Evolutionary conservation across 371 early-diverging fungal species (phyloP).

Genomic region (Entomophthora muscae): DNA sequence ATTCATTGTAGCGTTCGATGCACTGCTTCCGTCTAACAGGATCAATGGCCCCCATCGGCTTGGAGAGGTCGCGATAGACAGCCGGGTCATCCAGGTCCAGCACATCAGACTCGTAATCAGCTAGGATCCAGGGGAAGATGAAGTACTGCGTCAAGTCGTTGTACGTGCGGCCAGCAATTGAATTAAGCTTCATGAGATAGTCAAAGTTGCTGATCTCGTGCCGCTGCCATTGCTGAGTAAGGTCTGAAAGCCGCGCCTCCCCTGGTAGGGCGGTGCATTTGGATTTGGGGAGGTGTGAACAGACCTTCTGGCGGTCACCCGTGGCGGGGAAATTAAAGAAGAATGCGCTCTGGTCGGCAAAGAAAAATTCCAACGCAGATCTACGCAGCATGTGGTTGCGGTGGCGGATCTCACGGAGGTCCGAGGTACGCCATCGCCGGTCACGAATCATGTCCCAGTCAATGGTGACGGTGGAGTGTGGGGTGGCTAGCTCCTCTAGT

Average conservation of each 20-base stretch:
- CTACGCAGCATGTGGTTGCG: slow-evolving; percentile 36
- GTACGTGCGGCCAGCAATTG: slow-evolving; percentile 31
- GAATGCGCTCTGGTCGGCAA: slow-evolving; percentile 29
- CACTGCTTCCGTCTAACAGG: slow-evolving; percentile 27
- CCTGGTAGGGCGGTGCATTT: slow-evolving; percentile 19
- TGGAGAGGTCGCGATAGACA: slow-evolving; percentile 44
- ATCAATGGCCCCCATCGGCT: slow-evolving; percentile 52
- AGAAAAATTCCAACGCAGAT: slow-evolving; percentile 46
- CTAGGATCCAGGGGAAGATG: slow-evolving; percentile 30
- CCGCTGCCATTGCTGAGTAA: slow-evolving; percentile 34
- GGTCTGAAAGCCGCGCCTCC: slow-evolving; percentile 16
- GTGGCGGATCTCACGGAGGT: slow-evolving; percentile 28
- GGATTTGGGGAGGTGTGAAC: slow-evolving; percentile 22
- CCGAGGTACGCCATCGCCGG: slow-evolving; percentile 25
- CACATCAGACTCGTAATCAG: slow-evolving; percentile 26
- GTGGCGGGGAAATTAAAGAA: slow-evolving; percentile 30
- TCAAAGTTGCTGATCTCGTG: slow-evolving; percentile 52
- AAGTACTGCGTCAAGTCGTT: slow-evolving; percentile 30
- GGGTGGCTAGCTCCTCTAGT: slow-evolving; percentile 11
- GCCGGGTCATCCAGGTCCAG: slow-evolving; percentile 34
- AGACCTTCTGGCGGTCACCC: slow-evolving; percentile 24
- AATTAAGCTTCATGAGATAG: slow-evolving; percentile 52
- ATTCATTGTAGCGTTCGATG: slow-evolving; percentile 34
- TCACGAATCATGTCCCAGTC: slow-evolving; percentile 24
- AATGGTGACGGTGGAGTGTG: slow-evolving; percentile 14